Base-by-base conservation (phyloP, 768 basidiomycete species). In the Phallus indusiatus region DNA sequence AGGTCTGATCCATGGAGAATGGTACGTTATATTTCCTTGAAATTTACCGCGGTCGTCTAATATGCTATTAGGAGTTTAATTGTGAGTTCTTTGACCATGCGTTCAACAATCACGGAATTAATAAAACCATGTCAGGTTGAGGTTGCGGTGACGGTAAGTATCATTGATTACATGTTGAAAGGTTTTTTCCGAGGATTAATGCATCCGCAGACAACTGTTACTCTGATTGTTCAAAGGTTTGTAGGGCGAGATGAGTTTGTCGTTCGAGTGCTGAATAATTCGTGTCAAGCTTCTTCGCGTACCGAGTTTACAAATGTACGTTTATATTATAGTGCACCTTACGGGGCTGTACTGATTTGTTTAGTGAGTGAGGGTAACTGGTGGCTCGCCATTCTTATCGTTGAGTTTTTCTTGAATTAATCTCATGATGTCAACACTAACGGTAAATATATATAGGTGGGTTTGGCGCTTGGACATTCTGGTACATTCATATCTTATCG, bases 281-380 rank as follows among this genome's bases (percentile, higher is more conserved):
- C 11, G 17, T 24, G 24, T 49, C 18, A 33, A 56, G 55, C 22
- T 56, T 56, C 37, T 47, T 56, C 22, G 55, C 55, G 0, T 48
- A 56, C 20, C 42, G 55, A 21, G 55, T 56, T 20, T 56, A 47
- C 47, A 56, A 24, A 21, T 28, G 55, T 56, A 49, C 17, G 46
- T 4, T 42, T n/a, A 4, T 21, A 18, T 9, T 5, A 55, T 17
- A 34, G 20, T 17, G 17, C 18, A 14, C 18, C 18, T 24, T 35
- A 54, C 28, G n/a, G 42, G 4, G 12, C 9, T 5, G 14, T 24
- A 18, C 18, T 35, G 16, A 24, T 55, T n/a, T 18, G 48, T 47
- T 18, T n/a, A 56, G 55, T 56, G 11, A 47, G 46, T 46, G 37
- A 56, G 1, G 33, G 46, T 35, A 56, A 56, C 16, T 47, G 21